Evolutionary conservation across 2,329 filamentous ascomycete genomes (phyloP).

Genomic region (Monilinia fructicola): DNA sequence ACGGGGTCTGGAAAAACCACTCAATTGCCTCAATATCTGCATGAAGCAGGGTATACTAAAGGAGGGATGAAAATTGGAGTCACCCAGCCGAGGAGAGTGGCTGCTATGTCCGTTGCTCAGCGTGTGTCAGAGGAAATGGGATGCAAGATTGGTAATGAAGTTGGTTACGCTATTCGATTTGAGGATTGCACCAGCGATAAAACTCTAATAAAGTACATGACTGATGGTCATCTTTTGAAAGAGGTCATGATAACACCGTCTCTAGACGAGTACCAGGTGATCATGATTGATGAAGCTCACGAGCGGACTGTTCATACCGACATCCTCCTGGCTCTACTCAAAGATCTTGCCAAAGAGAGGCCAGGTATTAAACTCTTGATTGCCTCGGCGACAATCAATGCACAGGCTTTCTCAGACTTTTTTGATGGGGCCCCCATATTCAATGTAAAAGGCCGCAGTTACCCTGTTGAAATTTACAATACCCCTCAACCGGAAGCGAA

Average conservation of each 20-base stretch:
- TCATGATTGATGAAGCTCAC: constrained; percentile 98
- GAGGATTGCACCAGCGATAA: constrained; percentile 91
- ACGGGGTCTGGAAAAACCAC: constrained; percentile 96
- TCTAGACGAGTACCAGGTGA: constrained; percentile 74
- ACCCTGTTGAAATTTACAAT: constrained; percentile 89
- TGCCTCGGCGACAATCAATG: constrained; percentile 91
- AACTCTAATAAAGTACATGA: constrained; percentile 93
- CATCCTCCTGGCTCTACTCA: constrained; percentile 82
- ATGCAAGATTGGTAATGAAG: constrained; percentile 84
- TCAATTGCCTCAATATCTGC: constrained; percentile 88
- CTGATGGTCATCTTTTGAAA: constrained; percentile 89
- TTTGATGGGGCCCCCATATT: constrained; percentile 94
- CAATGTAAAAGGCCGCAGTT: constrained; percentile 86
- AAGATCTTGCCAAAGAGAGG: constrained; percentile 79
- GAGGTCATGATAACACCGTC: constrained; percentile 89
- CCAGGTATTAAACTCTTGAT: constrained; percentile 89
- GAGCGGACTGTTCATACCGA: constrained; percentile 90
- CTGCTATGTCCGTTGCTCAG: constrained; percentile 95
- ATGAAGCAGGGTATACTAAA: constrained; percentile 88
- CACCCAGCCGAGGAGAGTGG: constrained; percentile 91
- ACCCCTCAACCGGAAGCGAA: constrained; percentile 90
- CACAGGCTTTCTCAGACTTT: constrained; percentile 85
- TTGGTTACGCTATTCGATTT: constrained; percentile 93
- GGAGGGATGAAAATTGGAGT: constrained; percentile 82
- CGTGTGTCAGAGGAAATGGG: constrained; percentile 95